Base-by-base conservation (phyloP, 352 stramenopile genomes). In the Phytopythium litorale region DNA sequence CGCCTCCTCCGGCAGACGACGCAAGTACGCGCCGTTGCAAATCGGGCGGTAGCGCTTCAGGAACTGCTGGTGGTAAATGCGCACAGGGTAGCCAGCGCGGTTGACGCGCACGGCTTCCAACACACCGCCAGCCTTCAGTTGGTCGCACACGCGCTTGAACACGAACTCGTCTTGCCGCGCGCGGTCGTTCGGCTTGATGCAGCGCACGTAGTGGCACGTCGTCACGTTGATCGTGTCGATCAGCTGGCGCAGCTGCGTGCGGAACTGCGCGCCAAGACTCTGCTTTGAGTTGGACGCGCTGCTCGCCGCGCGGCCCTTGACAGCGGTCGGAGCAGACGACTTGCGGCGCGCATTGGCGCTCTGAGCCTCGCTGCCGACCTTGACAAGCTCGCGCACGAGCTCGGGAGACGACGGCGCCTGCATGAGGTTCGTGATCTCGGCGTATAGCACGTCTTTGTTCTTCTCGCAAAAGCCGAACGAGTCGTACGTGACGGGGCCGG, bases 51-150 rank as follows among this genome's bases (percentile, higher is more conserved):
- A 92, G 11, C 85, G 96, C 69, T 94, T 89, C 38, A 94, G 72
- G 59, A 99, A 99, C 62, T 95, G 81, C 60, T 92, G 69, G 71
- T 99, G 97, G 38, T 78, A 80, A 25, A 99, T 87, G 63, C 98
- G 96, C 58, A 99, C 97, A 32, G 97, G 97, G 72, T 99, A 99
- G 6, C 97, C 98, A 40, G 97, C 89, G 46, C 97, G 92, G 63
- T 98, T 98, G 21, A 99, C 97, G 51, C 96, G 91, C 30, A 99
- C 97, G 11, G 97, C 98, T 75, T 99, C 98, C 11, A 99, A 86
- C n/a, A 99, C 97, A 83, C 98, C 98, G 67, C 96, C 96, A 51
- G 98, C 99, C 62, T 94, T 90, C 4, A 99, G 72, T 78, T 99
- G 97, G 65, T 99, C 96, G 40, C 96, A 98, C 13, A 98, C 81